Conservation (phyloP, 176 grass and related monocot species). For the Saccharum officinarum region DNA sequence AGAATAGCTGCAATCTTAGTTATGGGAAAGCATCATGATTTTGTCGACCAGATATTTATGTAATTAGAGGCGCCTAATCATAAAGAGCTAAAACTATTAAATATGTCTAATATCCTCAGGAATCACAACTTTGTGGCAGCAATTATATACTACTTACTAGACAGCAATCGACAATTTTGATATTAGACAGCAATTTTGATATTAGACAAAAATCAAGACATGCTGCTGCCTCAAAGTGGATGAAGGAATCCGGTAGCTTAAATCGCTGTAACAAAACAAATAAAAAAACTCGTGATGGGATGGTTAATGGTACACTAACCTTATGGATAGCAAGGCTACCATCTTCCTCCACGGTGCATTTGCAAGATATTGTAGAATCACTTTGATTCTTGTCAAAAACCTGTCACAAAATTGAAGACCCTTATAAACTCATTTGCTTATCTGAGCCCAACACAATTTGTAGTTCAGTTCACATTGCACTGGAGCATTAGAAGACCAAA, state of each 20-base stretch:
- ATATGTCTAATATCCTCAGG: neutral
- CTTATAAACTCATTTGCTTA: neutral
- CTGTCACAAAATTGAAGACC: constrained; percentile 31
- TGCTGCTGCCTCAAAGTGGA: neutral
- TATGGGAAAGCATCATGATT: neutral
- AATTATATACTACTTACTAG: neutral
- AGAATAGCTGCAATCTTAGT: neutral
- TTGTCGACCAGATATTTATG: neutral
- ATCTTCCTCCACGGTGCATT: constrained; percentile 55
- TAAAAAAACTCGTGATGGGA: too few species aligned
- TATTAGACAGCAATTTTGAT: too few species aligned
- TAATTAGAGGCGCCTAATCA: neutral
- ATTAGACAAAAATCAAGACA: neutral
- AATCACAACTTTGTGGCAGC: neutral
- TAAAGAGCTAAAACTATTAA: neutral
- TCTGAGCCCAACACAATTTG: neutral
- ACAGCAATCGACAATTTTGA: neutral
- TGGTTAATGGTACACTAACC: constrained; percentile 31
- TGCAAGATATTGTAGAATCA: constrained; percentile 65
- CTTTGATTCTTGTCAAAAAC: constrained; percentile 57
- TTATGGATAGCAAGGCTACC: constrained; percentile 54
- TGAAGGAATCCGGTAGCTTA: neutral
- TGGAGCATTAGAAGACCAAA: neutral
- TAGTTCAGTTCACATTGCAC: neutral
- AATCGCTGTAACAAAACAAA: neutral